These are phyloP conservation scores for Wallacemonas sp. DNA, from an alignment of 208 protist genomes.

Conservation along the genomic window DNA sequence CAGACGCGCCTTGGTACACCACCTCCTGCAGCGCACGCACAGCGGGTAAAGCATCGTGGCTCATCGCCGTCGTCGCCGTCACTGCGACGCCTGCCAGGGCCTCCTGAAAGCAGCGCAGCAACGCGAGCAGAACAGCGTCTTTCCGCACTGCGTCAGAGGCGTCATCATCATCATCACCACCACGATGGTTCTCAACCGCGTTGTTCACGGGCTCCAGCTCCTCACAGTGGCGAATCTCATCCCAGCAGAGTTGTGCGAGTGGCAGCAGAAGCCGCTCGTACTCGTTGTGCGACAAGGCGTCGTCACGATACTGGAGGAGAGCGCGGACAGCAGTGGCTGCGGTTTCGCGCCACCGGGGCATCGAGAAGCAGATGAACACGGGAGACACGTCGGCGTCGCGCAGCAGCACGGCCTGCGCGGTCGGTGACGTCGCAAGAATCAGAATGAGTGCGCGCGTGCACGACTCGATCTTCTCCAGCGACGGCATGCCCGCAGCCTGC, in stretches of 20 bases:
- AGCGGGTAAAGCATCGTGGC: background rate
- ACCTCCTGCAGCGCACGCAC: conserved; percentile 48
- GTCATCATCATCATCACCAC: background rate
- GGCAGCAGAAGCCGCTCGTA: conserved; percentile 30
- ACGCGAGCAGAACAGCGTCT: conserved; percentile 29
- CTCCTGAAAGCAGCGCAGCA: conserved; percentile 36
- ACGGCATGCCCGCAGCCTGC: background rate
- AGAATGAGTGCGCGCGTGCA: background rate
- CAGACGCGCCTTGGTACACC: conserved; percentile 21
- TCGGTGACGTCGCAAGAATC: background rate
- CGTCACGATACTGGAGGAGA: conserved; percentile 28
- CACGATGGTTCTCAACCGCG: too few relatives aligned
- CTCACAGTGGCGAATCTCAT: conserved; percentile 28
- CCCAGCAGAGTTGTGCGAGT: conserved; percentile 34
- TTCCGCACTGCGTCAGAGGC: conserved; percentile 10
- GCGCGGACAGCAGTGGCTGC: conserved; percentile 30
- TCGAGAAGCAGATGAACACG: conserved; percentile 19
- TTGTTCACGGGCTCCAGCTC: conserved; percentile 13
- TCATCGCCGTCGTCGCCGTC: background rate
- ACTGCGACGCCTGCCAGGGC: conserved; percentile 23
- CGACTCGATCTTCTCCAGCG: background rate
- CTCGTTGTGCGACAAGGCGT: background rate
- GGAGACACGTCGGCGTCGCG: conserved; percentile 10
- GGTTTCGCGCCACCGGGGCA: conserved; percentile 9
- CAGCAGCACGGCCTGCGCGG: conserved; percentile 4